These are phyloP conservation scores for Cyclotella cryptica DNA, from an alignment of 108 stramenopile genomes.

Conservation along the genomic window DNA sequence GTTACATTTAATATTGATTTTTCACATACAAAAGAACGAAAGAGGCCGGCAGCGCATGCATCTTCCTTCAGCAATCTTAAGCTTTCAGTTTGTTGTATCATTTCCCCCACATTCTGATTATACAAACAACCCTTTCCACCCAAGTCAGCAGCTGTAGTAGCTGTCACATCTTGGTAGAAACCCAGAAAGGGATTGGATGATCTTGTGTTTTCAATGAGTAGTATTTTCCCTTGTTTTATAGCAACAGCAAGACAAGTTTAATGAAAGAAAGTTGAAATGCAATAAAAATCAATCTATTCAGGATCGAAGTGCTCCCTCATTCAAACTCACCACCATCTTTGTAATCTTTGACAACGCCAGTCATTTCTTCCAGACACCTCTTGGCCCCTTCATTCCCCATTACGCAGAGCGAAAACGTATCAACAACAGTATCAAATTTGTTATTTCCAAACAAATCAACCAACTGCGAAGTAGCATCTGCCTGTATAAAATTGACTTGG, in stretches of 20 bases:
- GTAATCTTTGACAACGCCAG: conserved; percentile 60
- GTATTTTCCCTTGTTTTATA: conserved; percentile 40
- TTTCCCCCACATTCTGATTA: conserved; percentile 81
- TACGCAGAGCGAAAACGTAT: conserved; percentile 87
- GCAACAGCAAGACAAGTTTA: neutral
- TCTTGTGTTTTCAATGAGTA: conserved; percentile 85
- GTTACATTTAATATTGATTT: conserved; percentile 12
- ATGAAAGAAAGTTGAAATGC: conserved; percentile 4
- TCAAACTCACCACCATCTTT: conserved; percentile 41
- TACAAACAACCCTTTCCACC: conserved; percentile 91
- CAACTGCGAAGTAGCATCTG: conserved; percentile 82
- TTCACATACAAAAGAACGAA: conserved; percentile 72
- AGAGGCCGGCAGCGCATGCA: conserved; percentile 72
- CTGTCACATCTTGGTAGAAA: conserved; percentile 83
- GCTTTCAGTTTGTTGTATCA: conserved; percentile 61
- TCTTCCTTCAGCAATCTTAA: conserved; percentile 57
- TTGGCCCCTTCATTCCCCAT: conserved; percentile 80
- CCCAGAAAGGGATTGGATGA: conserved; percentile 77
- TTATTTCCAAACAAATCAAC: conserved; percentile 58
- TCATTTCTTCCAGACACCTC: conserved; percentile 69
- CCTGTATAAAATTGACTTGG: conserved; percentile 63
- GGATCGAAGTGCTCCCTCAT: neutral
- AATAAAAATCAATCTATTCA: neutral
- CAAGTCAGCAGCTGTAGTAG: conserved; percentile 65
- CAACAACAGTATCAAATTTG: conserved; percentile 85